These are phyloP conservation scores for Hirschfeldia incana DNA, from an alignment of 345 rosid species.

Conservation along the genomic window DNA sequence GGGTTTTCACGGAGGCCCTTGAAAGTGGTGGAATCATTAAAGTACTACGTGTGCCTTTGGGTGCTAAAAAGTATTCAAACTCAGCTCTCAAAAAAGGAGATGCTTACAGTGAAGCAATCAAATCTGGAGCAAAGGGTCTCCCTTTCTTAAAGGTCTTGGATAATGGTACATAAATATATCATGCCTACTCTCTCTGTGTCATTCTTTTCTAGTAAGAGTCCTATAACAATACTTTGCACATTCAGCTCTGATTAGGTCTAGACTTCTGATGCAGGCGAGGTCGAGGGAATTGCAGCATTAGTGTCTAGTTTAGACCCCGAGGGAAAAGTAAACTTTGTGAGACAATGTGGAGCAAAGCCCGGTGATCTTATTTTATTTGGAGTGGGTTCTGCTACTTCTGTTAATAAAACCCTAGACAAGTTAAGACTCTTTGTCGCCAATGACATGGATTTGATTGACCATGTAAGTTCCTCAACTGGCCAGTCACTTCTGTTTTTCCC, in stretches of 20 bases:
- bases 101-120: constrained; percentile 69
- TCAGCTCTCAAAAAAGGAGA: constrained; percentile 96
- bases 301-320: constrained; percentile 66
- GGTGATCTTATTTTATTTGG: constrained; percentile 95
- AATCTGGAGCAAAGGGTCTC: constrained; percentile 94
- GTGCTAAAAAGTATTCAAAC: constrained; percentile 74
- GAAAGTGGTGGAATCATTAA: constrained; percentile 75
- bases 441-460: constrained; percentile 73
- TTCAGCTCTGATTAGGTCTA: background rate
- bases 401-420: constrained; percentile 75
- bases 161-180: constrained; percentile 56
- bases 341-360: constrained; percentile 65
- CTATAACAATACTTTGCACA: background rate
- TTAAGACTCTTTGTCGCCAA: constrained; percentile 71
- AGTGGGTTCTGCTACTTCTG: constrained; percentile 71
- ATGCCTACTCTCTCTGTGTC: constrained; percentile 6
- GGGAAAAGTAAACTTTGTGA: constrained; percentile 50
- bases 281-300: constrained; percentile 84
- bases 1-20: constrained; percentile 72
- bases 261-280: constrained; percentile 18
- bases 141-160: constrained; percentile 90
- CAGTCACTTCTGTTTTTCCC: background rate
- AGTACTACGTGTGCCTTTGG: constrained; percentile 73
- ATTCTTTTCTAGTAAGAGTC: background rate
- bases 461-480: constrained; percentile 49